Evolutionary conservation across 169 alveolate species (phyloP), one percentile per base, ranked within the genome.

Genomic region (Theileria orientalis): DNA sequence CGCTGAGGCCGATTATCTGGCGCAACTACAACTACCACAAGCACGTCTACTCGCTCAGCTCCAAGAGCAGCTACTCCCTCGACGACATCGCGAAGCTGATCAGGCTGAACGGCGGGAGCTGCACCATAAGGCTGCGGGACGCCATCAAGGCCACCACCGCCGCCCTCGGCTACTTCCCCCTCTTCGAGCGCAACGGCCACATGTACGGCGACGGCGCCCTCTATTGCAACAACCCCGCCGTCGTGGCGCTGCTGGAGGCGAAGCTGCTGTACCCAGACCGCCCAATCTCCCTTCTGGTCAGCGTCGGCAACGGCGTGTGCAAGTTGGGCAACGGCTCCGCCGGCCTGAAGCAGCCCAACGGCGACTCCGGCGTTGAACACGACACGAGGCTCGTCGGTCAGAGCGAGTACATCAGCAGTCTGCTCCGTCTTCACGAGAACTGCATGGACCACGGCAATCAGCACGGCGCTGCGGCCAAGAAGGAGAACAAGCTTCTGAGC

Each of bases 111-210:
- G 71, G 69, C 25, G 89, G 89, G 13, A 27, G 78, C 21, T 82
- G 70, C 37, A 66, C 71, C 27, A 63, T 82, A 1, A 32, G 30
- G 25, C 32, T 69, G 25, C 46, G 83, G 29, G 89, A 82, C 42
- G 96, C 93, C 3, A 32, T 93, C 51, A 67, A 95, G 16, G 92
- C 95, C 9, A 91, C 96, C 25, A 91, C 96, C 1, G 95, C 96
- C 14, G 96, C 96, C 13, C 94, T 94, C 0, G 92, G 90, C 8
- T 93, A 85, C 69, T 93, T 93, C 76, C 85, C 92, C 42, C 86
- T 87, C 40, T 63, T 91, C 62, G 74, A 78, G 44, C 69, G 88
- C 16, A 93, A 90, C 52, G 90, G 90, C 2, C 82, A 83, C 42
- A 44, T 82, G 62, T 84, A 78, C 66, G 92, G 85, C 3, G 96